These are phyloP conservation scores for Beauveria asiatica DNA, from an alignment of 2,329 filamentous ascomycete genomes.

Conservation along the genomic window DNA sequence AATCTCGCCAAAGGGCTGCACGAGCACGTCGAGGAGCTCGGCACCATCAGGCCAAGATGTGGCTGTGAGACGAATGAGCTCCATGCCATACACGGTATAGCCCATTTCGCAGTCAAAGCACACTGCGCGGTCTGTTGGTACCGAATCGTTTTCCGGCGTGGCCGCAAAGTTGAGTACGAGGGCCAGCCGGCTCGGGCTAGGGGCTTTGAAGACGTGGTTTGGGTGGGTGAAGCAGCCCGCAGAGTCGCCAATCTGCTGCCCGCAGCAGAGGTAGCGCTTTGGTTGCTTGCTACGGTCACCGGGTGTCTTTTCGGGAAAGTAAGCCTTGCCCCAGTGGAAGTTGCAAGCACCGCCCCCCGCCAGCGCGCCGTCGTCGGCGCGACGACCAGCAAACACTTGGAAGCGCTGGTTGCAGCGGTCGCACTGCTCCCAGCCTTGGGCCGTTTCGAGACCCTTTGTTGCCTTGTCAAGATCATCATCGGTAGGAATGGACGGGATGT, in stretches of 20 bases:
- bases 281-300: conserved; percentile 48
- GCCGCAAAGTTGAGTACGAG: conserved; percentile 68
- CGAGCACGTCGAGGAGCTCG: conserved; percentile 72
- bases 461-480: conserved; percentile 59
- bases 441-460: conserved; percentile 53
- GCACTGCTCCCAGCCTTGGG: conserved; percentile 76
- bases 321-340: conserved; percentile 69
- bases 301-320: conserved; percentile 47
- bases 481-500: conserved; percentile 61
- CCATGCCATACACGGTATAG: conserved; percentile 80
- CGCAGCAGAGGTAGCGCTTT: conserved; percentile 70
- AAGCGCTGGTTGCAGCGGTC: conserved; percentile 82
- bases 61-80: conserved; percentile 83
- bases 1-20: conserved; percentile 73
- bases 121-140: conserved; percentile 52
- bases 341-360: conserved; percentile 69
- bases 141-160: conserved; percentile 59
- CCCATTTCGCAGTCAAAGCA: conserved; percentile 98
- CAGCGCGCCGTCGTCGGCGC: conserved; percentile 66
- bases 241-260: conserved; percentile 62
- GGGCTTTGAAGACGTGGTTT: conserved; percentile 82
- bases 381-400: conserved; percentile 81
- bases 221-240: conserved; percentile 62
- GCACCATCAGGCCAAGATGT: conserved; percentile 76
- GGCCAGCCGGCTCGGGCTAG: conserved; percentile 66